Evolutionary conservation across 768 basidiomycete species (phyloP), one percentile per base, ranked within the genome.

Genomic region (Mycena venus): DNA sequence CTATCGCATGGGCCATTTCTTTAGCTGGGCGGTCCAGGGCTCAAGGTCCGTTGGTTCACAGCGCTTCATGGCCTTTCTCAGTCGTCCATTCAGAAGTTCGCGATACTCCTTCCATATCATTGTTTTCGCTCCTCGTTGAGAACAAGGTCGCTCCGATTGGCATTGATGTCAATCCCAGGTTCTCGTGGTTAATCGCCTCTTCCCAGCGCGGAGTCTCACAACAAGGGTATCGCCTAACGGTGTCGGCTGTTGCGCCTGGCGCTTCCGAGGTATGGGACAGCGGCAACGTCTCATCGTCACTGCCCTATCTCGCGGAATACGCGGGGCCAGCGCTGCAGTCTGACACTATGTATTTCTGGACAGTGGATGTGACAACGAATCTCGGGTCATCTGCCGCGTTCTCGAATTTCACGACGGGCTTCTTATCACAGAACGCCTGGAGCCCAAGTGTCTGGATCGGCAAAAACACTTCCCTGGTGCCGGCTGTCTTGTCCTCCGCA

Each of bases 341-440:
- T 5, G 78, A 82, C 71, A 80, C 79, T 0, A 68, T 55, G 31
- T 80, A 82, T 64, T 76, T 76, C 58, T 82, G 81, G 81, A 77
- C 71, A 23, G 79, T 82, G 10, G 71, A 75, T 27, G 74, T 82
- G 32, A 65, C 63, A 7, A 78, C 80, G 0, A 74, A 56, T n/a
- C 63, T 75, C 12, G 81, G 80, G 0, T 68, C 75, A 0, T 63
- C 76, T 25, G 70, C 79, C 2, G 75, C 79, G 1, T 79, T 76
- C 0, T 80, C 80, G 7, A 68, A 77, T 21, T 82, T 81, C 61
- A 78, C 78, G 9, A 82, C 81, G 2, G 81, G 80, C 9, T 78
- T 80, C 21, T 68, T 79, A 1, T 69, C 77, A 0, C 36, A 53
- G 38, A 31, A 29, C n/a, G 78, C 78, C 56, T 81, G 79, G 80